Percentiles rank a stretch among this genome's conserved stretches.
Evolutionary conservation across 2,329 filamentous ascomycete genomes (phyloP).

Genomic region (Alternaria postmessia): DNA sequence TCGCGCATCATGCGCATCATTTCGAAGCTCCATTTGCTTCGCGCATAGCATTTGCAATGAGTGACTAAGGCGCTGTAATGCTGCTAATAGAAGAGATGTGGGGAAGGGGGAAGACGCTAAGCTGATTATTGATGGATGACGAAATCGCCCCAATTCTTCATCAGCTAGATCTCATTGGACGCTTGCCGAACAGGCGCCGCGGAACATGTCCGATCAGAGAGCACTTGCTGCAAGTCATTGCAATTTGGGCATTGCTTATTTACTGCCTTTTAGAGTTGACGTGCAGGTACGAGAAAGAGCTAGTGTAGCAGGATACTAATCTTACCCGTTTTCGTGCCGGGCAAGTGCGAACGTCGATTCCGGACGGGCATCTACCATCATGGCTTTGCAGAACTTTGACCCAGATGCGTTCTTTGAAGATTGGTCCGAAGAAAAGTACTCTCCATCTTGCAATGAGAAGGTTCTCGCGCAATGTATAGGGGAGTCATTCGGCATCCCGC

Average conservation of each 20-base stretch:
- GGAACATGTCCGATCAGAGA: conserved; percentile 3
- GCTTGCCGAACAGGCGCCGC: conserved; percentile 16
- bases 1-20: conserved; percentile 31
- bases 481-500: conserved; percentile 57
- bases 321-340: not conserved
- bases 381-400: conserved; percentile 51
- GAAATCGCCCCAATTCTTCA: conserved; percentile 19
- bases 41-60: conserved; percentile 44
- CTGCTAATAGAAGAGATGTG: conserved; percentile 4
- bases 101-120: conserved; percentile 3
- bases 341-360: not conserved
- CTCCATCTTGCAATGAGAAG: conserved; percentile 33
- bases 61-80: conserved; percentile 40
- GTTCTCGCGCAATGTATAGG: conserved; percentile 56
- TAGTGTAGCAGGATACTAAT: not conserved
- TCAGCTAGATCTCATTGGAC: conserved; percentile 38
- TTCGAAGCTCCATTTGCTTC: conserved; percentile 31
- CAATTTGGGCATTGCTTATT: conserved; percentile 7
- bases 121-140: conserved; percentile 47
- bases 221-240: not conserved
- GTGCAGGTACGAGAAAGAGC: conserved; percentile 7
- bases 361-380: conserved; percentile 9
- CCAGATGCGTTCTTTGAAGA: conserved; percentile 56
- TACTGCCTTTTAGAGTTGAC: conserved; percentile 8
- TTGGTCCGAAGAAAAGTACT: conserved; percentile 52